Percentiles rank a stretch among this genome's conserved stretches.
Evolutionary conservation across 1,284 basidiomycete genomes (phyloP).

Genomic region (Ceratorhiza oryzae-sativae): DNA sequence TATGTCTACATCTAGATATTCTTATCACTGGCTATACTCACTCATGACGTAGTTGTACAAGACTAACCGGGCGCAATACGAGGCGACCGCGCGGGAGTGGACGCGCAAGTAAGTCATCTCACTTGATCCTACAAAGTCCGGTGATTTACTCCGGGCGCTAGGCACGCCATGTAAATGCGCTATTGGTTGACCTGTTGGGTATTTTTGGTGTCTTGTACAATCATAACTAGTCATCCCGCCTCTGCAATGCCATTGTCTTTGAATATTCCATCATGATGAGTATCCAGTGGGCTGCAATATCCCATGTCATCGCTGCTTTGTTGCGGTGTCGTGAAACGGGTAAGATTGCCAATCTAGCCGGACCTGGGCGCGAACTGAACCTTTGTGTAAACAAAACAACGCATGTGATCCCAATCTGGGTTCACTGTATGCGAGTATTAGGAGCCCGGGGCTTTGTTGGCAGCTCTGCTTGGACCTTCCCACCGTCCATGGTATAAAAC

Average conservation of each 20-base stretch:
- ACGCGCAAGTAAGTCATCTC: constrained; percentile 83
- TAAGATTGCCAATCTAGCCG: constrained; percentile 10
- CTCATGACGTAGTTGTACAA: constrained; percentile 82
- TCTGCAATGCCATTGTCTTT: constrained; percentile 28
- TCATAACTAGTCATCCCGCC: constrained; percentile 32
- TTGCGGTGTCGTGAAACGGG: background rate
- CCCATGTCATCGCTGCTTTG: background rate
- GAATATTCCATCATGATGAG: constrained; percentile 2
- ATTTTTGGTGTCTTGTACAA: constrained; percentile 29
- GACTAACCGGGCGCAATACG: constrained; percentile 92
- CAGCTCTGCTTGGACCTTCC: constrained; percentile 2
- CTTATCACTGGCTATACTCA: constrained; percentile 45
- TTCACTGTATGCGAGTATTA: constrained; percentile 8
- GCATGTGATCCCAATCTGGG: background rate
- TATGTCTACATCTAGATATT: constrained; percentile 58
- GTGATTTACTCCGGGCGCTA: background rate
- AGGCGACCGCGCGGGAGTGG: constrained; percentile 96
- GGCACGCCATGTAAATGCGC: constrained; percentile 37
- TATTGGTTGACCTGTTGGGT: constrained; percentile 5
- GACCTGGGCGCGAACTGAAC: constrained; percentile 4
- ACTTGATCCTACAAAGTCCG: background rate
- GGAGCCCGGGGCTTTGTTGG: background rate
- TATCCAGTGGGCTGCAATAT: background rate
- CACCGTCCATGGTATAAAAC: constrained; percentile 14
- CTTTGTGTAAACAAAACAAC: constrained; percentile 25